These are phyloP conservation scores for Monilinia vaccinii-corymbosi DNA, from an alignment of 2,329 filamentous ascomycete species.

Conservation along the genomic window DNA sequence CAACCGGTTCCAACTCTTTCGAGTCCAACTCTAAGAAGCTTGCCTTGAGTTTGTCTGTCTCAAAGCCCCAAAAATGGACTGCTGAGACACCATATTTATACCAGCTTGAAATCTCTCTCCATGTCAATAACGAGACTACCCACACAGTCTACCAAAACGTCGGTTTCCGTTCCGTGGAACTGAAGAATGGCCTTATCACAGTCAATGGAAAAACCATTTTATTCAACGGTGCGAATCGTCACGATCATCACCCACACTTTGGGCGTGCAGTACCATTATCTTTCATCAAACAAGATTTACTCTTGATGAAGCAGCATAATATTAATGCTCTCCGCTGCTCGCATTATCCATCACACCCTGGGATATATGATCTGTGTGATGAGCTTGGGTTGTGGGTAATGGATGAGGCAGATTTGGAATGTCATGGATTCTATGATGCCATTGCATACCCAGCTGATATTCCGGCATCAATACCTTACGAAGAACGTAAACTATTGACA, in stretches of 20 bases:
- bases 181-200: slow-evolving; percentile 48
- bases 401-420: slow-evolving; percentile 43
- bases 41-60: slow-evolving; percentile 27
- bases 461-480: slow-evolving; percentile 48
- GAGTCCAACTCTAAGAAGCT: background rate
- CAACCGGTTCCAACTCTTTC: background rate
- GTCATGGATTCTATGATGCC: slow-evolving; percentile 39
- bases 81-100: slow-evolving; percentile 59
- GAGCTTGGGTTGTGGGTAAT: slow-evolving; percentile 58
- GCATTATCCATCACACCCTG: slow-evolving; percentile 57
- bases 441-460: slow-evolving; percentile 41
- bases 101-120: slow-evolving; percentile 38
- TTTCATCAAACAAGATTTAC: slow-evolving; percentile 51
- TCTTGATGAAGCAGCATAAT: slow-evolving; percentile 62
- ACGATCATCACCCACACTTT: slow-evolving; percentile 34
- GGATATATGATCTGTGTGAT: slow-evolving; percentile 51
- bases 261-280: slow-evolving; percentile 43
- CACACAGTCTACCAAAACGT: slow-evolving; percentile 39
- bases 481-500: slow-evolving; percentile 49
- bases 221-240: slow-evolving; percentile 58
- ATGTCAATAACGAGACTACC: slow-evolving; percentile 28
- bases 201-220: slow-evolving; percentile 55
- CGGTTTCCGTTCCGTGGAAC: slow-evolving; percentile 56
- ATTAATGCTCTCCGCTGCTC: slow-evolving; percentile 62
- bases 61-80: slow-evolving; percentile 56